Base-by-base conservation (phyloP, 2,329 filamentous ascomycete genomes). In the Penicillium concentricum region DNA sequence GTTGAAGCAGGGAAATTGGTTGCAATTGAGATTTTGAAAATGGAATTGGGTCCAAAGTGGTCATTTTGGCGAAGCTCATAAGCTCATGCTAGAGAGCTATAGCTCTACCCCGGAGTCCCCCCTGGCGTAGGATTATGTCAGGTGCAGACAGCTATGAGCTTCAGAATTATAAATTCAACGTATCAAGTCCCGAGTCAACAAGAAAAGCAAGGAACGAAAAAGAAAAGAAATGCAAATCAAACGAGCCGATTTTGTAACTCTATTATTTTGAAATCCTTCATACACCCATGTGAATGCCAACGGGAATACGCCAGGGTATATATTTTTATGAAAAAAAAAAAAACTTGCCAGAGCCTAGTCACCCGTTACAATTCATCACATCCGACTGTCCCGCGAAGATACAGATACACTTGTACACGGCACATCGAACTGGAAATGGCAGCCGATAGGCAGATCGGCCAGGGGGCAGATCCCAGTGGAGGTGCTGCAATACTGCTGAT, bases 401-500 rank as follows among this genome's bases (percentile, higher is more conserved):
- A 34, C 15, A 43, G 18, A 15, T 28, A 10, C 34, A 34, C 34
- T 18, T 44, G 37, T 44, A 37, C 15, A 47, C 26, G 13, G n/a
- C 13, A 13, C 28, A 51, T 24, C 24, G 46, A 35, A 12, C 48
- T 56, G 41, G 48, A 51, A 52, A 32, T 28, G 35, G 48, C n/a
- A 56, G 39, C 41, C 41, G 34, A 52, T 35, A 52, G 28, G 54
- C 8, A 46, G 34, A 56, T 52, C 48, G n/a, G 18, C 13, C 13
- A 52, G 16, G 28, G 38, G 20, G 18, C 5, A 35, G 38, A 56
- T 52, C 48, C 20, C 22, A 41, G 20, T 28, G 46, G 32, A 55
- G 22, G 52, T 53, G 47, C 30, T 38, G 38, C 30, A 38, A 54
- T 28, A 30, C 30, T 35, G 48, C 53, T 54, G 50, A 57, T 60